Base-by-base conservation (phyloP, 352 stramenopile species). In the Phytophthora syringae region DNA sequence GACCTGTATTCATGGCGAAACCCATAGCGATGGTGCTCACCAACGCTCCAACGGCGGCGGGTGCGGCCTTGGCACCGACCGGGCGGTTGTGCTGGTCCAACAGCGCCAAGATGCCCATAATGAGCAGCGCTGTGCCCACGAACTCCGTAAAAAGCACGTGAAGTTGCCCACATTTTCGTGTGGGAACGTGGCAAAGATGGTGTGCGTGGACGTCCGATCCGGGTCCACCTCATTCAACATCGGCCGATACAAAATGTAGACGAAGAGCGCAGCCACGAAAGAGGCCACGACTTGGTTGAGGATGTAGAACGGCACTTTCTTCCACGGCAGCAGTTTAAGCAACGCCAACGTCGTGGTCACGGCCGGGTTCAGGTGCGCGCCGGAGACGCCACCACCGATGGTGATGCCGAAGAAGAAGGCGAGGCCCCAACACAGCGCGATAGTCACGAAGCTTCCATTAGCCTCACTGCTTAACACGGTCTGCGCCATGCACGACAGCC, bases 341-440 rank as follows among this genome's bases (percentile, higher is more conserved):
- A 80, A 32, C 15, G 55, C 62, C 28, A 76, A 49, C 22, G 71
- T 60, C 22, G 60, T 69, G 22, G 60, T 69, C 24, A 69, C 45
- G 12, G 60, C 52, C n/a, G 60, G 60, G 27, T 69, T 82, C 36
- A 82, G 34, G 60, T 82, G 71, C 3, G 55, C 71, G 12, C 71
- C 71, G 20, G 66, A 77, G n/a, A 76, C 67, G 10, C 67, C 64
- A 13, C 67, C 59, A 9, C 52, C 64, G 22, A 67, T 40, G 40
- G 74, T 63, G 57, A 80, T 64, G 15, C 67, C 71, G 28, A 82
- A 67, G 58, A 82, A 74, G 52, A 82, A 75, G 25, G 67, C 67
- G 22, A 82, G 58, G 0, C 74, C 71, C 71, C 74, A 82, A 37
- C 58, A 77, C n/a, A 82, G 18, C 7, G 64, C 72, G 53, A 82